Evolutionary conservation across 2,329 filamentous ascomycete genomes (phyloP), one percentile per base, ranked within the genome.

Genomic region (Penicillium janthinellum): DNA sequence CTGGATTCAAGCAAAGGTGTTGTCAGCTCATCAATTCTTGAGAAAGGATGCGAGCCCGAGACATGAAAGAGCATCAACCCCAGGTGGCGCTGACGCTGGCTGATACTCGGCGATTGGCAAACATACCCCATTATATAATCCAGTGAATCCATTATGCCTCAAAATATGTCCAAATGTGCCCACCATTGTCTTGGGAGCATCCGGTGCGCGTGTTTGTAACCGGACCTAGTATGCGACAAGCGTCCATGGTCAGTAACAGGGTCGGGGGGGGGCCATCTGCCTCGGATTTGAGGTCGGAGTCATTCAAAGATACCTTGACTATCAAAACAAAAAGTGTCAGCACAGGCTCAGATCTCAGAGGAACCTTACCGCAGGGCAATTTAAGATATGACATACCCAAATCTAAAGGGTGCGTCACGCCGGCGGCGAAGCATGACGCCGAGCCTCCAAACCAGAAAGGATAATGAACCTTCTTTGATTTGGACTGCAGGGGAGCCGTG

Each of bases 401-500:
- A 84, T 97, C 93, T 73, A 98, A 82, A 52, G 94, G 94, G 83
- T 98, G 94, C 34, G 94, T 98, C 51, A 96, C 90, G 68, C 88
- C 89, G 47, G 94, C 93, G 39, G 94, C 94, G 82, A 95, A 89
- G 74, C 91, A 96, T 73, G 91, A 95, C 53, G 94, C 92, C 74
- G 91, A 96, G 57, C 95, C 95, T 64, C 95, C 95, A 76, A 99
- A 98, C 95, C 94, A 98, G 78, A 94, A 94, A 10, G 90, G 90
- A 79, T 94, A 94, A 69, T 79, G 79, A 52, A 81, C 70, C 68
- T 76, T 73, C 63, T 72, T 72, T 55, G 67, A 63, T 56, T 70
- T 69, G 47, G 65, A 61, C 56, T 66, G 51, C 57, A 65, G 55
- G 55, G 48, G 64, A 53, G 58, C 63, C 31, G 62, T 57, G 17